Evolutionary conservation across 2,329 filamentous ascomycete species (phyloP), one percentile per base, ranked within the genome.

Genomic region (Aspergillus felis): DNA sequence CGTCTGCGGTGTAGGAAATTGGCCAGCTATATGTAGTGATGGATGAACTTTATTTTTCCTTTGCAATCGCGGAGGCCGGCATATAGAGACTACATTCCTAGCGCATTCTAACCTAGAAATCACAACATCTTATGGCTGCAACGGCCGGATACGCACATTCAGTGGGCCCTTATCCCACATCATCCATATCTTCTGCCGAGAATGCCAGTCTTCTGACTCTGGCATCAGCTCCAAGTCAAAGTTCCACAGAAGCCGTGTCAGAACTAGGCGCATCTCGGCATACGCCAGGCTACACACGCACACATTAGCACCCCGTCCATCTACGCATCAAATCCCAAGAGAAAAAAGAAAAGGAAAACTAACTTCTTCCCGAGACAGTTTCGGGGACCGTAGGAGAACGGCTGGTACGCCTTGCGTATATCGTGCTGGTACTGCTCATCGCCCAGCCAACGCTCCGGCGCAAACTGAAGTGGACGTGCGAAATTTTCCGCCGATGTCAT

Each of bases 321-420:
- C 38, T 51, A 22, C 9, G n/a, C 44, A 32, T 35, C n/a, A 28
- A 41, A 48, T 25, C n/a, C 35, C 35, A 25, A 25, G 20, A 32
- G 22, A 38, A 35, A 27, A 42, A 29, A 22, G 9, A 10, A 20
- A 28, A 27, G 9, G 6, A n/a, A n/a, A n/a, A 69, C 77, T 68
- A 65, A 77, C 76, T 80, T 80, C 57, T 70, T 72, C 3, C 80
- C 81, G 25, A 83, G 74, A 56, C 81, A 83, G 53, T 81, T 80
- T 2, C 81, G 71, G 3, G 81, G 76, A 0, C 81, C 80, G 3
- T 79, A 55, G 1, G 74, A 76, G 57, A 84, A 82, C 0, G 81
- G 78, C 65, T 82, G 77, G 51, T 79, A 71, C 1, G 73, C 75
- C 0, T 76, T 75, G 47, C 71, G 70, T 35, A 71, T 74, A 59